phyloP scores from a whole-genome alignment of 2,329 filamentous ascomycete species.

The Alternaria arbusti region DNA sequence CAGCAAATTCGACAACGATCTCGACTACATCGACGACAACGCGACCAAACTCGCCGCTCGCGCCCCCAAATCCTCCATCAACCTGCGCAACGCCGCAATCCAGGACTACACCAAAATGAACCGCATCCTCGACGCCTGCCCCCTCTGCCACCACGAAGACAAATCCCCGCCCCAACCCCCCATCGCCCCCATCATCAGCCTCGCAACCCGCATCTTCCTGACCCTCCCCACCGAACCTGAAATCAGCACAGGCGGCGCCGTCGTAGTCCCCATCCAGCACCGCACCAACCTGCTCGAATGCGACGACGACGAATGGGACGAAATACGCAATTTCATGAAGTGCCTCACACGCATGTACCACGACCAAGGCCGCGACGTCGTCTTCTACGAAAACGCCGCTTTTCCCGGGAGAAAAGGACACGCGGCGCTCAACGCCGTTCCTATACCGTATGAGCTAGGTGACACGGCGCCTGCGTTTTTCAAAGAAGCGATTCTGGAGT shows the following conservation, averaged over 20 bases:
- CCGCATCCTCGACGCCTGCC: slow-evolving; percentile 82
- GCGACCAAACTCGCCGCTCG: slow-evolving; percentile 85
- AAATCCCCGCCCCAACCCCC: slow-evolving; percentile 69
- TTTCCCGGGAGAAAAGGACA: slow-evolving; percentile 78
- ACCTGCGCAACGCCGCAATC: slow-evolving; percentile 86
- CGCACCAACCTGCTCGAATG: slow-evolving; percentile 92
- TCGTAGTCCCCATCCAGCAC: slow-evolving; percentile 89
- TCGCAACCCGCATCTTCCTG: slow-evolving; percentile 85
- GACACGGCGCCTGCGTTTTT: slow-evolving; percentile 95
- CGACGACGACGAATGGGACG: slow-evolving; percentile 99
- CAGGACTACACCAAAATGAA: slow-evolving; percentile 90
- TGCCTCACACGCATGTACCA: slow-evolving; percentile 92
- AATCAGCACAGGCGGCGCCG: slow-evolving; percentile 79
- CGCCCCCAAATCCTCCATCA: slow-evolving; percentile 85
- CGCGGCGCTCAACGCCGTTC: slow-evolving; percentile 83
- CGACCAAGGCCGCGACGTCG: slow-evolving; percentile 85
- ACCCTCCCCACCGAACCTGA: slow-evolving; percentile 91
- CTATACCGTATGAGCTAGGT: slow-evolving; percentile 88
- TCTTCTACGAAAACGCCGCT: slow-evolving; percentile 98
- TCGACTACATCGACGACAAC: slow-evolving; percentile 98
- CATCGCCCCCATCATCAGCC: slow-evolving; percentile 81
- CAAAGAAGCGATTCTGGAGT: slow-evolving; percentile 85
- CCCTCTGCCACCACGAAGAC: slow-evolving; percentile 92
- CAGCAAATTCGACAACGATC: slow-evolving; percentile 83
- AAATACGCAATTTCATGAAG: slow-evolving; percentile 99